Evolutionary conservation across 106 monocot genomes (phyloP), one percentile per base, ranked within the genome.

Genomic region (Dendrobium officinale): DNA sequence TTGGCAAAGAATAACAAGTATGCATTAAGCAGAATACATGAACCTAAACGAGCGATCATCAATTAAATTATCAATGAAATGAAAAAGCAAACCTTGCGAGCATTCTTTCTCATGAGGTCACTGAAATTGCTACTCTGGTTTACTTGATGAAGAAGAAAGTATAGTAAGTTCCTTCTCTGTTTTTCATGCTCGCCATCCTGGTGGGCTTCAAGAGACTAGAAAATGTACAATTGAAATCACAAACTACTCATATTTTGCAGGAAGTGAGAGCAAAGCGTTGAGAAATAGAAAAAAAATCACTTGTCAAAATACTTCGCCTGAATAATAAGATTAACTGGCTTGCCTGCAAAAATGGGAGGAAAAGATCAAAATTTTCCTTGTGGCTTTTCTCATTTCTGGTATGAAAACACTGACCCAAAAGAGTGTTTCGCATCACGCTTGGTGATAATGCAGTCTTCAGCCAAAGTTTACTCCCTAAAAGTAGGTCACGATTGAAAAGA

Each of bases 151-250:
- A 99, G 90, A 73, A 99, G 95, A 85, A 99, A 99, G 90, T 99
- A 99, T 11, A 99, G 82, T 51, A 99, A 88, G 79, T 99, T 91
- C 81, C 99, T 90, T 55, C 99, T 83, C 77, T 99, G 95, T 82
- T 99, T 99, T 89, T 99, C 99, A 91, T 95, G 91, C 72, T 99
- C 99, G 55, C 95, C 95, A 86, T 99, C 95, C 93, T 93, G 95
- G 80, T 95, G 83, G 77, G 99, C 86, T 91, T 99, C 99, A 86
- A 99, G 91, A 70, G 99, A 99, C 99, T 99, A 80, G 67, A 85
- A 19, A 82, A 27, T 44, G 55, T 66, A 42, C 80, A 70, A 33
- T 70, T 5, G 13, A 70, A 70, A 70, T 16, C 70, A 70, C 70
- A 70, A 70, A 70, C 19, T 15, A 27, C 2, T 5, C 13, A 31